Percentiles rank a stretch among this genome's conserved stretches.
Evolutionary conservation across 129 eudicot species (phyloP).

Genomic region (Escallonia herrerae): DNA sequence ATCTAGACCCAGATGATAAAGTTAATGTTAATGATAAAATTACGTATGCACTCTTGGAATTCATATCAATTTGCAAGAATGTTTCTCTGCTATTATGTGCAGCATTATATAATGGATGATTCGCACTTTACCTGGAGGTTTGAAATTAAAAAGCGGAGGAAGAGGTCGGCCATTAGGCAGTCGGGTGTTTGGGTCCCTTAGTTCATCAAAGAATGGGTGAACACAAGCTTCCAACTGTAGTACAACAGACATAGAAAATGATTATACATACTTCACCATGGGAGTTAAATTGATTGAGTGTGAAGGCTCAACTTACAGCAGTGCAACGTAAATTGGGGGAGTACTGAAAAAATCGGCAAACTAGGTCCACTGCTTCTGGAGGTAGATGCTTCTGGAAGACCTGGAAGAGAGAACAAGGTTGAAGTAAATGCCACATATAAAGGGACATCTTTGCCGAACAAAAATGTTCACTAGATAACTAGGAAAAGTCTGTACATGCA

Average conservation of each 20-base stretch:
- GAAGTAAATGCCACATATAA: neutral
- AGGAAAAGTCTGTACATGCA: too few relatives aligned
- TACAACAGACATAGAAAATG: neutral
- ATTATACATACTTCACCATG: neutral
- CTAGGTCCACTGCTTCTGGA: conserved; percentile 98
- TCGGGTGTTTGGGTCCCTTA: conserved; percentile 86
- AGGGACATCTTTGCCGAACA: neutral
- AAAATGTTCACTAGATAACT: neutral
- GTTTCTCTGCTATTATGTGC: neutral
- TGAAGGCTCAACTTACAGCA: conserved; percentile 62
- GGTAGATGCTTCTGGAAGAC: conserved; percentile 97
- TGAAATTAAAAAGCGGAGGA: conserved; percentile 4
- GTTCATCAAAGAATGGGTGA: conserved; percentile 96
- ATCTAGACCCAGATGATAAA: neutral
- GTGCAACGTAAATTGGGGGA: conserved; percentile 97
- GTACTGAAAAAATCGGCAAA: conserved; percentile 93
- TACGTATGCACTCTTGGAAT: too few relatives aligned
- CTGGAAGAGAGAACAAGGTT: conserved; percentile 32
- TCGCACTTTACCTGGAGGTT: conserved; percentile 6
- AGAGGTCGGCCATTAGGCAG: conserved; percentile 69
- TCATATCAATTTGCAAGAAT: too few relatives aligned
- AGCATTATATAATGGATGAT: neutral
- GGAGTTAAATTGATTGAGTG: neutral
- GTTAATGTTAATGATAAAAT: neutral
- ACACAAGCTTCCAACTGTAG: conserved; percentile 94